Percentiles rank a stretch among this genome's conserved stretches.
phyloP scores from a whole-genome alignment of 768 basidiomycete species.

The Mycena polygramma region DNA sequence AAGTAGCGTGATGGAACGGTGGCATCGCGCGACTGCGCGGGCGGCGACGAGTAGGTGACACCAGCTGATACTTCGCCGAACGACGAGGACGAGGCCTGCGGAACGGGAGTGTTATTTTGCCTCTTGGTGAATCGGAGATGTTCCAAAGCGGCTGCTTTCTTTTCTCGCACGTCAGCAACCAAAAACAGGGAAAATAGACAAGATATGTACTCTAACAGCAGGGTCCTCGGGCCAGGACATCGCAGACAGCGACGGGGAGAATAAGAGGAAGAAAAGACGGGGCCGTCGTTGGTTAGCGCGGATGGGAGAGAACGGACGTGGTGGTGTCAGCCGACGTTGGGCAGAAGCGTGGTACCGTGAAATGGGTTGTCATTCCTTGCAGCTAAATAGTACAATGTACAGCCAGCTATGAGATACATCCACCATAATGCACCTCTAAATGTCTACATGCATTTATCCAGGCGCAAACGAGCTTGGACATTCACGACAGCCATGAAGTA shows the following conservation, averaged over 20 bases:
- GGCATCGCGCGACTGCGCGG: conserved; percentile 82
- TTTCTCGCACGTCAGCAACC: conserved; percentile 24
- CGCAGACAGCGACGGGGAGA: conserved; percentile 8
- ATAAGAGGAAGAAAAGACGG: conserved; percentile 32
- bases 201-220: conserved; percentile 34
- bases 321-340: conserved; percentile 14
- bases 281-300: not conserved
- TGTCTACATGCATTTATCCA: not conserved
- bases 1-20: conserved; percentile 77
- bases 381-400: conserved; percentile 19
- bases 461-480: not conserved
- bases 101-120: conserved; percentile 45
- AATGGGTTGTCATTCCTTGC: conserved; percentile 19
- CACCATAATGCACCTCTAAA: not conserved
- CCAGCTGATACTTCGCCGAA: conserved; percentile 40
- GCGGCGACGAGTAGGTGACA: conserved; percentile 54
- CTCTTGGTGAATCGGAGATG: conserved; percentile 61
- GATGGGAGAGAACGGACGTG: not conserved
- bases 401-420: conserved; percentile 8
- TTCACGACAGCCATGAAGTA: not conserved
- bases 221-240: conserved; percentile 30
- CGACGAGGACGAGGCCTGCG: conserved; percentile 46
- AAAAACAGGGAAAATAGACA: conserved; percentile 41
- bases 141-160: conserved; percentile 56
- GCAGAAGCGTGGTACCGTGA: conserved; percentile 1